Percentiles rank a stretch among this genome's conserved stretches.
Conservation (phyloP, 2,329 filamentous ascomycete genomes). For the Aspergillus caelatus region DNA sequence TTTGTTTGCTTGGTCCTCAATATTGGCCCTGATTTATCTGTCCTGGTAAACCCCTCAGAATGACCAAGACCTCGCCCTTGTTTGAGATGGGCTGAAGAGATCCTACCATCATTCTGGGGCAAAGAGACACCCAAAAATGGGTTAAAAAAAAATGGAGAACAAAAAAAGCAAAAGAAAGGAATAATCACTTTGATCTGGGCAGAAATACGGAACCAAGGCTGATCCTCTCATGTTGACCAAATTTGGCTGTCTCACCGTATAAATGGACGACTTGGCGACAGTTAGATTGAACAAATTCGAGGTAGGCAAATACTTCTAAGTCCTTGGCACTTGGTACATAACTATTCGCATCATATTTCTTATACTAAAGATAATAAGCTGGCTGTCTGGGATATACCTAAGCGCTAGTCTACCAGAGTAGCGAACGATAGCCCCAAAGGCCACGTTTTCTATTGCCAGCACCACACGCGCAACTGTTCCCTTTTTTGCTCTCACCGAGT, state of each 20-base stretch:
- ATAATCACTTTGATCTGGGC: not conserved
- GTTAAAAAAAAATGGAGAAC: not conserved
- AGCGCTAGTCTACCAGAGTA: not conserved
- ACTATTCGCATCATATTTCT: not conserved
- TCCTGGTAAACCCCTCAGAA: not conserved
- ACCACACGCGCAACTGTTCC: not conserved
- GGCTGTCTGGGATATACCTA: not conserved
- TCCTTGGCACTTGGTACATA: not conserved
- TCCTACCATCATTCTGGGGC: not conserved
- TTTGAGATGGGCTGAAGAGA: not conserved
- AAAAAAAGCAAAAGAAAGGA: not conserved
- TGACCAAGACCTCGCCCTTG: not conserved
- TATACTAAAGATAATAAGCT: not conserved
- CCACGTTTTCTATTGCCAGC: not conserved
- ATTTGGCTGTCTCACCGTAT: not conserved
- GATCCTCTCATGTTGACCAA: not conserved
- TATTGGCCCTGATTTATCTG: not conserved
- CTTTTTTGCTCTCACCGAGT: not conserved
- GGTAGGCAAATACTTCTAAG: not conserved
- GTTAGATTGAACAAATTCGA: not conserved
- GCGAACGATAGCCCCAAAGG: not conserved
- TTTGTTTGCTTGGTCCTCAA: not conserved
- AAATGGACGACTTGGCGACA: not conserved
- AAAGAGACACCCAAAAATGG: not conserved
- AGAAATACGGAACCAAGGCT: not conserved